Conservation (phyloP, 176 grass and related monocot genomes). For the Oryza longistaminata region DNA sequence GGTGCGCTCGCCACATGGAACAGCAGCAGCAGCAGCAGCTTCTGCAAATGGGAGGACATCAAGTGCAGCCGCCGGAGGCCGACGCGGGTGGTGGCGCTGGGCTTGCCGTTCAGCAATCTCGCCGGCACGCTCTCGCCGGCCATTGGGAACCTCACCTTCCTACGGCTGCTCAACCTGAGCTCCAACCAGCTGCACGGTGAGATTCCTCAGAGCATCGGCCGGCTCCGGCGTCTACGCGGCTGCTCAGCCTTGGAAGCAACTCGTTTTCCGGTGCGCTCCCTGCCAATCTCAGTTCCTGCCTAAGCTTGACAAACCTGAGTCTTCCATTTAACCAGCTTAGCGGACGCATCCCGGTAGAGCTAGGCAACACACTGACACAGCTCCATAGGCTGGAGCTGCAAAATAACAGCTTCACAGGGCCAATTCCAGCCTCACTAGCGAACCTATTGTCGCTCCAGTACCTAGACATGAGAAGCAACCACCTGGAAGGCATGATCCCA, state of each 20-base stretch:
- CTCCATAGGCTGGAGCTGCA: no score
- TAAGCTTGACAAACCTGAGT: neutral
- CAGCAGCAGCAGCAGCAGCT: conserved; percentile 2
- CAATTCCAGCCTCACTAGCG: neutral
- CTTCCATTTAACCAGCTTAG: neutral
- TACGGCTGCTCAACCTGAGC: neutral
- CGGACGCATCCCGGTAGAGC: neutral
- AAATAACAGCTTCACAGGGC: neutral
- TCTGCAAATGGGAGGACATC: conserved; percentile 1
- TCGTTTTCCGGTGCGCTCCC: neutral
- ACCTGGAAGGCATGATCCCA: neutral
- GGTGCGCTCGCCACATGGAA: neutral
- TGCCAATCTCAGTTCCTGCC: neutral
- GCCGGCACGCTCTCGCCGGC: neutral
- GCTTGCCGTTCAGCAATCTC: neutral
- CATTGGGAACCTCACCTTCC: neutral
- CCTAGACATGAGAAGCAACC: no score
- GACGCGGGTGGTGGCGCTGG: neutral
- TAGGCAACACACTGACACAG: neutral
- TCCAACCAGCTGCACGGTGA: neutral
- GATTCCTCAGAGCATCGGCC: neutral
- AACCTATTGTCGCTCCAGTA: neutral
- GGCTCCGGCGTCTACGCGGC: neutral
- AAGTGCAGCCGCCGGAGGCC: neutral
- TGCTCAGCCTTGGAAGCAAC: no score